Evolutionary conservation across 1,284 basidiomycete genomes (phyloP), one percentile per base, ranked within the genome.

Genomic region (Takashimella tepidaria): DNA sequence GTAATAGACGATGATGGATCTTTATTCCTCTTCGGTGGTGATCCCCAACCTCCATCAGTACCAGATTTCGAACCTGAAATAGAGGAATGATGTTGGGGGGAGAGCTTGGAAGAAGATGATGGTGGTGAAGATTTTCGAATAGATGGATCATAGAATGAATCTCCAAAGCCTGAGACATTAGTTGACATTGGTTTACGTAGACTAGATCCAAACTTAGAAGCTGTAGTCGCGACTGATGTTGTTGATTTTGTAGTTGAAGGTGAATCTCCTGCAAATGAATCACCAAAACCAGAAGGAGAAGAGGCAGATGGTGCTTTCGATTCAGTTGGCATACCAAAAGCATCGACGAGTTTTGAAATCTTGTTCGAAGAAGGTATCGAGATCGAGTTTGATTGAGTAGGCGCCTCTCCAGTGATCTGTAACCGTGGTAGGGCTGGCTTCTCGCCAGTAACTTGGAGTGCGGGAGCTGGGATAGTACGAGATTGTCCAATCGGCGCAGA

Each of bases 401-500:
- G 49, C 27, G n/a, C n/a, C n/a, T 27, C 52, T 55, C 11, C 37
- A 27, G 46, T 43, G 37, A 27, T 37, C 31, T 37, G 31, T 8
- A 22, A 13, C 21, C 47, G 31, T 25, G 49, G 41, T n/a, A n/a
- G n/a, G n/a, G n/a, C n/a, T n/a, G n/a, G n/a, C 22, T 45, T 51
- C 19, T 71, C 68, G 22, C 68, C 69, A 4, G 70, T 69, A 40
- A 69, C 59, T 48, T 72, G 67, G 1, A 68, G 46, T 23, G 52
- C 60, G 6, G 57, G 45, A 26, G 51, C 25, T 20, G 54, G 23
- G 41, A 46, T 26, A 37, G 31, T 37, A 8, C 16, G 8, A 16
- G 31, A 37, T 16, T 37, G 31, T 16, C 31, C 31, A 16, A 37
- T 37, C 8, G 31, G 43, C 12, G 48, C 20, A 3, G 55, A 44